A percentile compares a stretch with the other conserved stretches of the same genome.
Conservation (phyloP, 805 yeast species). For the Hanseniaspora pseudoguilliermondii region DNA sequence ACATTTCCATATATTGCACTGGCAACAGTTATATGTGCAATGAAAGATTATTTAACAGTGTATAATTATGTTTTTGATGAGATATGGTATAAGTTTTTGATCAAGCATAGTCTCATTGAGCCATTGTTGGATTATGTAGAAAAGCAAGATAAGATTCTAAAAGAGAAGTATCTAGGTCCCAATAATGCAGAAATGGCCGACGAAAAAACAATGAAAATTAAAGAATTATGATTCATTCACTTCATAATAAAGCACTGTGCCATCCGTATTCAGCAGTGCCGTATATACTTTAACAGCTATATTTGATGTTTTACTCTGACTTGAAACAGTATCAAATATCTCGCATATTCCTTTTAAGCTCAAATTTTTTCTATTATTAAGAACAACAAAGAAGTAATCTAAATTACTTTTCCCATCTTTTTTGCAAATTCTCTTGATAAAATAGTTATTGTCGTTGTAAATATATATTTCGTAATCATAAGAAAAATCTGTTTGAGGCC, state of each 20-base stretch:
- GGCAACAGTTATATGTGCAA: conserved; percentile 1
- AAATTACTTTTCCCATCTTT: not conserved
- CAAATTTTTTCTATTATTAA: not conserved
- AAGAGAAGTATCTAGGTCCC: conserved; percentile 5
- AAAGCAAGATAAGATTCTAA: conserved; percentile 7
- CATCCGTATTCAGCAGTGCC: conserved; percentile 3
- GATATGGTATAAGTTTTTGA: conserved; percentile 11
- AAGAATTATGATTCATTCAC: conserved; percentile 3
- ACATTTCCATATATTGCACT: not conserved
- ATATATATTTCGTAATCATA: not conserved
- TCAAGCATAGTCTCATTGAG: conserved; percentile 7
- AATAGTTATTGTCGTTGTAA: not conserved
- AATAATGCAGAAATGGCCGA: not conserved
- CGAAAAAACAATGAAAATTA: not conserved
- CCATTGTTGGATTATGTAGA: conserved; percentile 6
- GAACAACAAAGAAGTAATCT: not conserved
- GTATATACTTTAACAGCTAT: not conserved
- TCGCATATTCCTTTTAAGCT: not conserved
- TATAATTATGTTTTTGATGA: conserved; percentile 9
- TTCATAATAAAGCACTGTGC: not conserved
- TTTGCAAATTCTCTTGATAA: not conserved
- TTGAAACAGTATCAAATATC: not conserved
- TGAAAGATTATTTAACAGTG: conserved; percentile 10
- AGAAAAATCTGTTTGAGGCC: not conserved
- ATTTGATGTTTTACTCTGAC: not conserved